A percentile compares a stretch with the other conserved stretches of the same genome.
Evolutionary conservation across 805 yeast genomes (phyloP).

Genomic region (Ogataea ganodermae): DNA sequence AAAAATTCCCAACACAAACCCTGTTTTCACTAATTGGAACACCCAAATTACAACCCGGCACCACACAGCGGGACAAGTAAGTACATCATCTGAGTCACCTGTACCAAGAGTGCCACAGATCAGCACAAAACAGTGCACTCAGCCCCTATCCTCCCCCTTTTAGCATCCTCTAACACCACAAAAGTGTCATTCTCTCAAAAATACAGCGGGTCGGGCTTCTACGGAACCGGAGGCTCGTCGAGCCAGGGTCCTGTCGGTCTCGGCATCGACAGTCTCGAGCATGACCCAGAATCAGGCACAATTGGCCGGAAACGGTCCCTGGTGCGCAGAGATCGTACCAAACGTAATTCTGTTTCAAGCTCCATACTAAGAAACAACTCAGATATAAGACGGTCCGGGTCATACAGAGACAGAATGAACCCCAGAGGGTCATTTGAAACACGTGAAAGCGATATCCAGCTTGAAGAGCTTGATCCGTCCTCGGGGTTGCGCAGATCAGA

Average conservation of each 20-base stretch:
- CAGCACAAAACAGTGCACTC: no score
- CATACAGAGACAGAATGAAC: constrained; percentile 4
- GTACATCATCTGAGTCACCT: neutral
- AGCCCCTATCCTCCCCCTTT: no score
- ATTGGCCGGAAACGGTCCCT: constrained; percentile 63
- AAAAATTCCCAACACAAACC: constrained; percentile 4
- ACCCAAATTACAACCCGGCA: neutral
- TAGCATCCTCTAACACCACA: constrained; percentile 1
- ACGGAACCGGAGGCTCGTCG: neutral
- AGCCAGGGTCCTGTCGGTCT: constrained; percentile 1
- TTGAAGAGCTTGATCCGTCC: neutral
- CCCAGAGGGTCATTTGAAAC: neutral
- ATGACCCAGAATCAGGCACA: constrained; percentile 36
- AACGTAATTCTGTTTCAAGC: constrained; percentile 3
- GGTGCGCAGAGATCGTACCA: constrained; percentile 77
- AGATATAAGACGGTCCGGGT: neutral
- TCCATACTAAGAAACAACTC: constrained; percentile 9
- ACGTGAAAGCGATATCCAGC: constrained; percentile 1
- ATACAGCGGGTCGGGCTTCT: constrained; percentile 4
- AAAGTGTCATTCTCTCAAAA: constrained; percentile 4
- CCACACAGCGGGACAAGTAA: constrained; percentile 6
- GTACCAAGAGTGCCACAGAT: no score
- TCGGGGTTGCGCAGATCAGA: constrained; percentile 1
- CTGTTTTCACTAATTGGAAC: neutral
- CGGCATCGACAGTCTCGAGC: constrained; percentile 3